Evolutionary conservation across 306 rosid species (phyloP).

Genomic region (Vicia sativa): DNA sequence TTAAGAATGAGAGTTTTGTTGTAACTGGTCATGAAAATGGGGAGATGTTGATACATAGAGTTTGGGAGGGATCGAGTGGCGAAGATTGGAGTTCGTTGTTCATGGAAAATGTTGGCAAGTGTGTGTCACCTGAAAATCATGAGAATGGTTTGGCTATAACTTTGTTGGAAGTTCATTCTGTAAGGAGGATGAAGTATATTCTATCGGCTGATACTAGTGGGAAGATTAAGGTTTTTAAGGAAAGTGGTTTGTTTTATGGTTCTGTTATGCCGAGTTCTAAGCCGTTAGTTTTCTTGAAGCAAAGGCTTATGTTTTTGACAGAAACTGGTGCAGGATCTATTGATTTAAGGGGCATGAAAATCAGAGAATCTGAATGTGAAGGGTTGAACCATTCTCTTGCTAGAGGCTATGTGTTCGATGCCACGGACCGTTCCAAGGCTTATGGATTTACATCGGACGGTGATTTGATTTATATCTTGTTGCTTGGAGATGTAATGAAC

Average conservation of each 20-base stretch:
- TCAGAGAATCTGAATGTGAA: conserved; percentile 85
- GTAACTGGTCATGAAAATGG: conserved; percentile 89
- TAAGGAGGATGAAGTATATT: conserved; percentile 82
- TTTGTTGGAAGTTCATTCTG: conserved; percentile 79
- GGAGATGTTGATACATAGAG: conserved; percentile 64
- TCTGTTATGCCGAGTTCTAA: conserved; percentile 56
- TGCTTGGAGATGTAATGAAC: conserved; percentile 84
- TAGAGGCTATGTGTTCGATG: conserved; percentile 73
- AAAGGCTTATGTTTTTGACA: conserved; percentile 85
- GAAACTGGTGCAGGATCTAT: conserved; percentile 91
- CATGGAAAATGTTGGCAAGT: conserved; percentile 64
- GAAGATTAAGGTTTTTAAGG: conserved; percentile 70
- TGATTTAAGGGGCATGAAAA: conserved; percentile 86
- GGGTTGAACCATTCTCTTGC: conserved; percentile 84
- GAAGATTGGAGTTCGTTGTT: conserved; percentile 78
- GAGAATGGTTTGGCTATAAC: conserved; percentile 52
- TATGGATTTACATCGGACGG: conserved; percentile 85
- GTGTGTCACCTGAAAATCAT: conserved; percentile 35
- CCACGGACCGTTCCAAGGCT: conserved; percentile 82
- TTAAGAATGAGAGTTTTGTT: conserved; percentile 80
- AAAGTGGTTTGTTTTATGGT: conserved; percentile 66
- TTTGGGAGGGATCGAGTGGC: conserved; percentile 79
- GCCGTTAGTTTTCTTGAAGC: conserved; percentile 89
- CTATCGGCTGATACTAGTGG: conserved; percentile 69
- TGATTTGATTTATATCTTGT: conserved; percentile 69